Conservation (phyloP, 768 basidiomycete species). For the Lentinus tigrinus region DNA sequence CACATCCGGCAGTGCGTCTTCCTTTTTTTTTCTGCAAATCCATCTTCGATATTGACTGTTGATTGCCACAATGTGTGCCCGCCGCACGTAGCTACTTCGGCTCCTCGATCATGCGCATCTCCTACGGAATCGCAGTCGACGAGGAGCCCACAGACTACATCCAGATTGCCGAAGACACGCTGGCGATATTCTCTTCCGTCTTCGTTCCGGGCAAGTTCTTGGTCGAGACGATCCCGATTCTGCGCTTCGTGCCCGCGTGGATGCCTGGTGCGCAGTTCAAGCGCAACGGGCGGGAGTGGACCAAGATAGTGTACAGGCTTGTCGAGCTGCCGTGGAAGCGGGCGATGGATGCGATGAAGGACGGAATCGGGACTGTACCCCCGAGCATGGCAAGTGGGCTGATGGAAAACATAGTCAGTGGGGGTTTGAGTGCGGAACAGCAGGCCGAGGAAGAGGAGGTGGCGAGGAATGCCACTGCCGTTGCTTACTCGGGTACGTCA, state of each 20-base stretch:
- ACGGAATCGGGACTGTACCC: neutral
- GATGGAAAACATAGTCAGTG: neutral
- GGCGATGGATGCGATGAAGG: neutral
- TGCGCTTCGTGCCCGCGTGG: slow-evolving; percentile 25
- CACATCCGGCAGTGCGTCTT: slow-evolving; percentile 7
- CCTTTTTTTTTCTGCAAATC: too few species aligned
- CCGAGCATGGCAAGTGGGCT: neutral
- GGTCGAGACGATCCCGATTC: slow-evolving; percentile 26
- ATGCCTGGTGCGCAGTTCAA: slow-evolving; percentile 23
- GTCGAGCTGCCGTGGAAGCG: slow-evolving; percentile 9
- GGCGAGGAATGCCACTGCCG: neutral
- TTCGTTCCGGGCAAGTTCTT: slow-evolving; percentile 25
- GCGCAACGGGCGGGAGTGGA: slow-evolving; percentile 5
- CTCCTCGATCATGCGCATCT: slow-evolving; percentile 1
- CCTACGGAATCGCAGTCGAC: slow-evolving; percentile 13
- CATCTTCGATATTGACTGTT: neutral
- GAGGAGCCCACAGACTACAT: slow-evolving; percentile 1
- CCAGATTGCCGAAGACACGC: neutral
- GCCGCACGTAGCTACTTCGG: neutral
- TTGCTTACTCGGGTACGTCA: slow-evolving; percentile 3
- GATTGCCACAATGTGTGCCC: neutral
- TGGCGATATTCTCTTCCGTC: slow-evolving; percentile 1
- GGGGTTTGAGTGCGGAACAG: neutral
- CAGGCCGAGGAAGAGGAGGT: neutral
- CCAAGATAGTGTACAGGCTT: neutral